Percentiles rank a stretch among this genome's conserved stretches.
Conservation (phyloP, 805 yeast genomes). For the Yamadazyma sp. region DNA sequence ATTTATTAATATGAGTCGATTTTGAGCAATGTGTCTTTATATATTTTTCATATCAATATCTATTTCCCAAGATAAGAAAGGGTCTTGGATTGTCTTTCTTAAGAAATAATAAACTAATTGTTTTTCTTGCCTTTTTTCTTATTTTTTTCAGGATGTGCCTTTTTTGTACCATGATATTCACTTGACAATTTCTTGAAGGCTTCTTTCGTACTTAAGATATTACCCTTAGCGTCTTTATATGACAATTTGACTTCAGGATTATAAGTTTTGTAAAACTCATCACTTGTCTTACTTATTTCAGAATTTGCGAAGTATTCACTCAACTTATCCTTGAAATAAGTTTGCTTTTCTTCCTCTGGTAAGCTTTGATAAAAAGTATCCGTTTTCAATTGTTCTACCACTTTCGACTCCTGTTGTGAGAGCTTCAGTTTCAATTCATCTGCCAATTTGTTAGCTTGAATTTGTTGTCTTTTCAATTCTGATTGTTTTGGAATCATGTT, state of each 20-base stretch:
- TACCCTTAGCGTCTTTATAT: constrained; percentile 66
- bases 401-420: constrained; percentile 31
- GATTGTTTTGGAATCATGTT: constrained; percentile 14
- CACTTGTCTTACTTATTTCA: constrained; percentile 17
- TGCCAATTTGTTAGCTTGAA: constrained; percentile 23
- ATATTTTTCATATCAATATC: too few species aligned
- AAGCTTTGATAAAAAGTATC: constrained; percentile 25
- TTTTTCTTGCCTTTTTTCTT: neutral
- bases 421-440: constrained; percentile 28
- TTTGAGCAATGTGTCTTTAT: too few species aligned
- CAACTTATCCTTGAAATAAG: constrained; percentile 23
- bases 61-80: too few species aligned
- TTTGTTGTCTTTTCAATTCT: neutral
- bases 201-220: constrained; percentile 55
- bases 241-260: constrained; percentile 50
- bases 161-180: constrained; percentile 63
- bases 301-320: constrained; percentile 27
- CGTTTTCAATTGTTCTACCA: constrained; percentile 25
- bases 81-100: too few species aligned
- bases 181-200: constrained; percentile 79
- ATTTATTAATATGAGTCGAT: too few species aligned
- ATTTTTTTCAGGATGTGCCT: constrained; percentile 4
- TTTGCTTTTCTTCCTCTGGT: constrained; percentile 27
- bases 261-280: constrained; percentile 20
- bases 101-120: too few species aligned